Evolutionary conservation across 306 rosid species (phyloP).

Genomic region (Acacia confusa): DNA sequence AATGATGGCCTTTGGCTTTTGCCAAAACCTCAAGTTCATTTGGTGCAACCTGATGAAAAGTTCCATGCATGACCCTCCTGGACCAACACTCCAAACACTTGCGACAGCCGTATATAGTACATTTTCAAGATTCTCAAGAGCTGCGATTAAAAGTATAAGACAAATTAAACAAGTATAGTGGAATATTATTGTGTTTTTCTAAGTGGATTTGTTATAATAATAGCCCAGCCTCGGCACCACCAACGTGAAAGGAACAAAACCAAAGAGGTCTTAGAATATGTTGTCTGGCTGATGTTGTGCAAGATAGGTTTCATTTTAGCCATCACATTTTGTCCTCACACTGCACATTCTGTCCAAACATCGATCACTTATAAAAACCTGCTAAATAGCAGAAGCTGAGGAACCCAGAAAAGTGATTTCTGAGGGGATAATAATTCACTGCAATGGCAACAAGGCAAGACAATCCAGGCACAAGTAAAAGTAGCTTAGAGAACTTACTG

Average conservation of each 20-base stretch:
- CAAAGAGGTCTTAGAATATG: not conserved
- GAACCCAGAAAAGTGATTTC: conserved; percentile 23
- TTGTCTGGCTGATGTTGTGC: not conserved
- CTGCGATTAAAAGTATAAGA: not conserved
- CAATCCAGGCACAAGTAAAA: conserved; percentile 39
- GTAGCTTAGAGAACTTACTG: conserved; percentile 65
- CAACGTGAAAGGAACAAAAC: not conserved
- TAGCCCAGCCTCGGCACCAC: not conserved
- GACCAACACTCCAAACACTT: not conserved
- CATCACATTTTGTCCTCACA: conserved; percentile 42
- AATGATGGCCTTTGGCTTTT: not conserved
- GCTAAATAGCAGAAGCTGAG: conserved; percentile 22
- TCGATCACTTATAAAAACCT: conserved; percentile 25
- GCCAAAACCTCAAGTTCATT: not conserved
- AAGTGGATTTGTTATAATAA: not conserved
- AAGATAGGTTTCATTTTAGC: conserved; percentile 31
- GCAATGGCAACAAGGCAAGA: conserved; percentile 48
- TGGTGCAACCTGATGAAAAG: not conserved
- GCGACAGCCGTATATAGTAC: not conserved
- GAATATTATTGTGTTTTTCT: not conserved
- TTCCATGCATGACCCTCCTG: not conserved
- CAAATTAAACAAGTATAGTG: not conserved
- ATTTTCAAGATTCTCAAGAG: not conserved
- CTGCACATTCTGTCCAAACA: conserved; percentile 21
- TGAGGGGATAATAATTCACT: conserved; percentile 11